A percentile compares a stretch with the other conserved stretches of the same genome.
Evolutionary conservation across 176 grass and related monocot species (phyloP).

Genomic region (Zoysia japonica): DNA sequence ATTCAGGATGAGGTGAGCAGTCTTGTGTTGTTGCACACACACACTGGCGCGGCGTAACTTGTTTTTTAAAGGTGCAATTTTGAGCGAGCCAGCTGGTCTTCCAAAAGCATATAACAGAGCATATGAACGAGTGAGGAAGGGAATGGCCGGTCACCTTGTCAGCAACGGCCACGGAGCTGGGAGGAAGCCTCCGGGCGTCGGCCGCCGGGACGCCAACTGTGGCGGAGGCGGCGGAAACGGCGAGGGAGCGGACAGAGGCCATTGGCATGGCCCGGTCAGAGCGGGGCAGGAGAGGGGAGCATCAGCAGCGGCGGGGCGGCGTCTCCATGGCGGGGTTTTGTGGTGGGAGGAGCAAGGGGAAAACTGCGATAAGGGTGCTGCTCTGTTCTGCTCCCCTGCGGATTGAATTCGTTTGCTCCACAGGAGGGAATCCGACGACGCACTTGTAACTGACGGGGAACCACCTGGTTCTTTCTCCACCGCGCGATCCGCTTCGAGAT

Average conservation of each 20-base stretch:
- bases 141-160: constrained; percentile 30
- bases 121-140: neutral
- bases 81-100: neutral
- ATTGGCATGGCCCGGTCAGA: constrained; percentile 23
- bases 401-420: neutral
- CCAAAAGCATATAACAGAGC: too few species aligned
- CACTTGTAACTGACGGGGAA: neutral
- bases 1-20: neutral
- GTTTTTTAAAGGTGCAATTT: neutral
- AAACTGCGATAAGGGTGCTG: constrained; percentile 12
- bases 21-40: neutral
- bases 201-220: neutral
- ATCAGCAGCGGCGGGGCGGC: neutral
- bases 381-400: neutral
- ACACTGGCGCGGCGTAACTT: neutral
- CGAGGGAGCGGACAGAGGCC: constrained; percentile 42
- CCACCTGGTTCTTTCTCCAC: neutral
- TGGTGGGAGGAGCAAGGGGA: constrained; percentile 12
- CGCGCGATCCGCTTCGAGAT: neutral
- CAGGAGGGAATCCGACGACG: neutral
- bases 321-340: neutral
- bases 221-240: constrained; percentile 27
- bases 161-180: constrained; percentile 27
- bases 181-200: constrained; percentile 5
- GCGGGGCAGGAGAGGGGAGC: neutral